Percentiles rank a stretch among this genome's conserved stretches.
phyloP scores from a whole-genome alignment of 371 early-diverging fungal genomes.

The Gilbertella persicaria region DNA sequence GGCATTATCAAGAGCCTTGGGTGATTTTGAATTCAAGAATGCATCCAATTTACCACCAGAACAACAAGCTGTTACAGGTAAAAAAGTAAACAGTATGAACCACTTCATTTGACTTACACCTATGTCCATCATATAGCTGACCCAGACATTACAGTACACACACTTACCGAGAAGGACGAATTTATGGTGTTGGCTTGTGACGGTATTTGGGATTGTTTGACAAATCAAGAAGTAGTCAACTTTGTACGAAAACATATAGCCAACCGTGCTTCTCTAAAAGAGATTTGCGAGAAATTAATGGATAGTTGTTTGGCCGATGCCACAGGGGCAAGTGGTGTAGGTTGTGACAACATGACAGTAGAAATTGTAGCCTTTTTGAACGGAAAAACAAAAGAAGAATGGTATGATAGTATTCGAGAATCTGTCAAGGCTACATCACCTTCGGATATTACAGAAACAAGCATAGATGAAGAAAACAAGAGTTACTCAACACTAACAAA shows the following conservation, averaged over 20 bases:
- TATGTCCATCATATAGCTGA: constrained; percentile 92
- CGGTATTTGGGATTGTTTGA: constrained; percentile 98
- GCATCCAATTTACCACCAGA: constrained; percentile 72
- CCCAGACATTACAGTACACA: constrained; percentile 79
- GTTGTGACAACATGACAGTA: constrained; percentile 98
- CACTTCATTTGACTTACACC: constrained; percentile 86
- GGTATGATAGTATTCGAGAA: constrained; percentile 49
- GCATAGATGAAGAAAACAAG: constrained; percentile 6
- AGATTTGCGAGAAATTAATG: constrained; percentile 88
- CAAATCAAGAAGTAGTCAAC: constrained; percentile 84
- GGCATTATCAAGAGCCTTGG: constrained; percentile 94
- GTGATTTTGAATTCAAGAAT: constrained; percentile 96
- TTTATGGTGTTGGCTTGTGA: constrained; percentile 96
- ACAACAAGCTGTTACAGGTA: constrained; percentile 88
- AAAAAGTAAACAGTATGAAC: constrained; percentile 59
- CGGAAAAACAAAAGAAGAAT: constrained; percentile 70
- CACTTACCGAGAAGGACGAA: constrained; percentile 76
- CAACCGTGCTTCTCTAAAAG: constrained; percentile 53
- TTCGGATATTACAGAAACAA: constrained; percentile 12
- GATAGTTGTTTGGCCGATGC: constrained; percentile 87
- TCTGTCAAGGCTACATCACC: constrained; percentile 2
- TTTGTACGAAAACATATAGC: constrained; percentile 74
- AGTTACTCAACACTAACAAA: not conserved
- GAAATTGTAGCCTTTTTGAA: constrained; percentile 86
- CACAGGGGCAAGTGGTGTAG: constrained; percentile 83